Evolutionary conservation across 2,329 filamentous ascomycete genomes (phyloP).

Genomic region (Hortaea werneckii): DNA sequence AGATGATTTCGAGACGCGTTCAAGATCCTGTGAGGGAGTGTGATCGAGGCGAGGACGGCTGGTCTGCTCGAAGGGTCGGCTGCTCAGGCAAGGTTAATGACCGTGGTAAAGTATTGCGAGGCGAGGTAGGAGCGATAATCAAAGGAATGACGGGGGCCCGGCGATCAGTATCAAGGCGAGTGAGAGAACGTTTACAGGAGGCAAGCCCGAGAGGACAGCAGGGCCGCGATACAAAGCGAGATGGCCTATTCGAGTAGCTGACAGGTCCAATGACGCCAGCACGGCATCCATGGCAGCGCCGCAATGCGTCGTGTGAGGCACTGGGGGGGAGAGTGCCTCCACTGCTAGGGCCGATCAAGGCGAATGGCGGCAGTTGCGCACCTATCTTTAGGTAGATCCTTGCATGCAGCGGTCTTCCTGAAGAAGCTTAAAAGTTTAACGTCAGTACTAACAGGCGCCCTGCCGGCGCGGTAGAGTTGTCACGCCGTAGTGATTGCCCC

Average conservation of each 20-base stretch:
- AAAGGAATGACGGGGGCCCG: slow-evolving; percentile 9
- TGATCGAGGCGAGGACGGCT: background rate
- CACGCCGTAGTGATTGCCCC: too few relatives aligned
- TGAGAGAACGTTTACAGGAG: slow-evolving; percentile 5
- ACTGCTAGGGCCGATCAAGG: slow-evolving; percentile 10
- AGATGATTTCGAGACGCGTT: slow-evolving; percentile 1
- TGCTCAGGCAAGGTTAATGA: slow-evolving; percentile 6
- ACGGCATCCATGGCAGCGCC: slow-evolving; percentile 20
- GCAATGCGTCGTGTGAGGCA: slow-evolving; percentile 22
- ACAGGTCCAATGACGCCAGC: slow-evolving; percentile 22
- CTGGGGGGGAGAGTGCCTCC: slow-evolving; percentile 9
- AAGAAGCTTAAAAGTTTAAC: slow-evolving; percentile 13
- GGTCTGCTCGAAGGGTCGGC: background rate
- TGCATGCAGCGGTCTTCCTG: slow-evolving; percentile 5
- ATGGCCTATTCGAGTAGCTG: slow-evolving; percentile 13
- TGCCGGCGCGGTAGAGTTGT: slow-evolving; percentile 1
- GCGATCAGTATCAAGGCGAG: slow-evolving; percentile 9
- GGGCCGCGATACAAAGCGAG: slow-evolving; percentile 9
- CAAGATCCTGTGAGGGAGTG: background rate
- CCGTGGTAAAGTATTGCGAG: slow-evolving; percentile 6
- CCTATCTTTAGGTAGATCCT: slow-evolving; percentile 15
- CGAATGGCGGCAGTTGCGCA: slow-evolving; percentile 12
- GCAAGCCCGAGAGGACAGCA: slow-evolving; percentile 8
- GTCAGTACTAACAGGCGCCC: slow-evolving; percentile 6
- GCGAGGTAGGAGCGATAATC: slow-evolving; percentile 6